Conservation (phyloP, 2,329 filamentous ascomycete genomes). For the Fusarium irregulare region DNA sequence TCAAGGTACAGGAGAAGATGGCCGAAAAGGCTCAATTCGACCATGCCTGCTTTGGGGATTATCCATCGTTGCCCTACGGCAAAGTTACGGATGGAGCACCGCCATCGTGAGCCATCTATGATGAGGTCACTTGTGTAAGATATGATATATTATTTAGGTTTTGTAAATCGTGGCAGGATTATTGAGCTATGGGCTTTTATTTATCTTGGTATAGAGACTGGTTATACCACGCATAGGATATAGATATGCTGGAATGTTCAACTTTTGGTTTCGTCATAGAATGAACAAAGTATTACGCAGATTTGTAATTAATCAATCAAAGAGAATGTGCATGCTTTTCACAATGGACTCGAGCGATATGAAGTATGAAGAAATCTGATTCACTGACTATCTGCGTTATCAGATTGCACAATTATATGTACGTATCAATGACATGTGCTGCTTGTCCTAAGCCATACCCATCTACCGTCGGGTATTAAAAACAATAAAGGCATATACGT, state of each 20-base stretch:
- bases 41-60: constrained; percentile 72
- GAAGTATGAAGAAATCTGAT: constrained; percentile 31
- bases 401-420: constrained; percentile 35
- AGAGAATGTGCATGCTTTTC: neutral
- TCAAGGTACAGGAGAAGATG: constrained; percentile 70
- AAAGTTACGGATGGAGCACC: constrained; percentile 55
- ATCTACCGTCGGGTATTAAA: constrained; percentile 44
- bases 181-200: neutral
- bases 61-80: constrained; percentile 51
- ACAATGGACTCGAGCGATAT: neutral
- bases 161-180: neutral
- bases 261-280: neutral
- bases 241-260: neutral
- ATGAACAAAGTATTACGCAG: neutral
- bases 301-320: no score
- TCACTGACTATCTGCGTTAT: constrained; percentile 31
- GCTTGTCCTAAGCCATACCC: constrained; percentile 40
- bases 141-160: neutral
- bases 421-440: constrained; percentile 29
- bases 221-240: neutral
- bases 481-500: constrained; percentile 23
- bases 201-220: neutral
- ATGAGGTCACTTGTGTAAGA: constrained; percentile 3
- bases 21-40: constrained; percentile 69
- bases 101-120: constrained; percentile 21